A percentile compares a stretch with the other conserved stretches of the same genome.
phyloP scores from a whole-genome alignment of 495 filamentous ascomycete species.

The Sordaria brevicollis region DNA sequence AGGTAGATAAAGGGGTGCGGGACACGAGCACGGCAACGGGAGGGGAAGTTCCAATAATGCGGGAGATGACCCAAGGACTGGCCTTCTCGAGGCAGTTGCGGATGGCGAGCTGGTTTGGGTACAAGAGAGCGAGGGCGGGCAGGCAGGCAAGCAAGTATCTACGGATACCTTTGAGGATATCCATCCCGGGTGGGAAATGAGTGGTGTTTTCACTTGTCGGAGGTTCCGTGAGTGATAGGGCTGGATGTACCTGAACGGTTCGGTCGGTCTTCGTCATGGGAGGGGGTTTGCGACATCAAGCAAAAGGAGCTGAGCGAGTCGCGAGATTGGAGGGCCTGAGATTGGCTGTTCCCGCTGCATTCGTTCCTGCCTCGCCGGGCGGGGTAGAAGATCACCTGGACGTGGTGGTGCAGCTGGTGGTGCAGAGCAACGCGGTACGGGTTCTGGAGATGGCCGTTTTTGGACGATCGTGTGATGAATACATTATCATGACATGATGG shows the following conservation, averaged over 20 bases:
- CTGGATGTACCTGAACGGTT: neutral
- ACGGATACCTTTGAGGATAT: neutral
- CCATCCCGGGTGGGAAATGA: neutral
- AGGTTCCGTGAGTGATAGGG: neutral
- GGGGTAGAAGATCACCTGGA: conserved; percentile 21
- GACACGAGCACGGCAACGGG: neutral
- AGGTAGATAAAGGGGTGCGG: neutral
- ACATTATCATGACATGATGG: conserved; percentile 26
- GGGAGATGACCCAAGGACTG: neutral
- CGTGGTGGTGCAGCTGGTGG: neutral
- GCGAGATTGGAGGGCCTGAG: conserved; percentile 4
- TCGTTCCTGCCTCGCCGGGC: conserved; percentile 23
- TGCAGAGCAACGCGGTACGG: neutral
- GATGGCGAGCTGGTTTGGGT: neutral
- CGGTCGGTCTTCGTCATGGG: neutral
- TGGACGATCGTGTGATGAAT: conserved; percentile 25
- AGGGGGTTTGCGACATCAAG: neutral
- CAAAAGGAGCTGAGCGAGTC: conserved; percentile 6
- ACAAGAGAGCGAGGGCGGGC: neutral
- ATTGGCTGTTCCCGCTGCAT: conserved; percentile 4
- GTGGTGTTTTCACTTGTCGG: neutral
- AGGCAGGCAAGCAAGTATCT: neutral
- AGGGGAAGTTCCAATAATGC: neutral
- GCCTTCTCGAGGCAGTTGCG: neutral
- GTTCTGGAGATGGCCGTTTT: conserved; percentile 4